phyloP scores from a whole-genome alignment of 345 rosid genomes.

The Citrus hindsii region DNA sequence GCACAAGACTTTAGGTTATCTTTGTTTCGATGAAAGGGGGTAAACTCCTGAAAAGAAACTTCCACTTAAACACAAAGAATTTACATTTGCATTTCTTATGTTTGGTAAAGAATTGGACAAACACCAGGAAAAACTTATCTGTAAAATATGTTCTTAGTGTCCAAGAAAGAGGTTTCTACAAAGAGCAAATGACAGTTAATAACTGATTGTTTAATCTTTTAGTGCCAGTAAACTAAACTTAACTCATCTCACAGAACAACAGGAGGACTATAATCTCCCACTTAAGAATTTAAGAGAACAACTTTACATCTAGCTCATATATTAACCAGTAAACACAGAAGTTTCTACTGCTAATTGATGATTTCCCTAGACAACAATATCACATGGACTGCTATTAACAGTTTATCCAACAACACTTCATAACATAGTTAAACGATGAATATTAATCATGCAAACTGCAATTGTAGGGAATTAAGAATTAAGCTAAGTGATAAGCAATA shows the following conservation, averaged over 20 bases:
- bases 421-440: not conserved
- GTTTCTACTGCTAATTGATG: not conserved
- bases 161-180: not conserved
- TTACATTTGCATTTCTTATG: not conserved
- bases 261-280: not conserved
- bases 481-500: not conserved
- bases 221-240: not conserved
- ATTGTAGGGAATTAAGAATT: not conserved
- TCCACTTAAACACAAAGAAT: not conserved
- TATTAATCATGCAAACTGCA: not conserved
- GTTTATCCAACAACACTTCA: not conserved
- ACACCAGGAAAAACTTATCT: not conserved
- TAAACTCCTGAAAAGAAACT: not conserved
- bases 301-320: not conserved
- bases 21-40: not conserved
- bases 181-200: not conserved
- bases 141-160: not conserved
- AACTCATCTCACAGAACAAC: not conserved
- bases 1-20: not conserved
- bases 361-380: not conserved
- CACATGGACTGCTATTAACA: not conserved
- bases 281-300: not conserved
- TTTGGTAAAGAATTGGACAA: not conserved
- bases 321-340: not conserved
- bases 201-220: not conserved